Percentiles rank a stretch among this genome's conserved stretches.
Conservation (phyloP, 495 filamentous ascomycete genomes). For the Pseudomonodictys pantanalensis region DNA sequence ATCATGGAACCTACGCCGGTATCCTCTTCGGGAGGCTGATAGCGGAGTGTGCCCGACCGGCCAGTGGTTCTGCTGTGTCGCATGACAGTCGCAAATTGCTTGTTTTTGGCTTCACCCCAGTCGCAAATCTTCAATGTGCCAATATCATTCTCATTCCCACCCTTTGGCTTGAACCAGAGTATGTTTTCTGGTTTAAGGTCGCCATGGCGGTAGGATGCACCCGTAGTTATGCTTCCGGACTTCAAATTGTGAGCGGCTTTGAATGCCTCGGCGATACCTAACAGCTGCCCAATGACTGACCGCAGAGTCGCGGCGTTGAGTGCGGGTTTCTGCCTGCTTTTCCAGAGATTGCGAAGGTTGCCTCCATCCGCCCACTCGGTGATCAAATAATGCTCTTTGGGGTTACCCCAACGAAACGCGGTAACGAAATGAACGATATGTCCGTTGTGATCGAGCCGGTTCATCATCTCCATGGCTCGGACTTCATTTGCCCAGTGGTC, state of each 20-base stretch:
- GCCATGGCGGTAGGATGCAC: not conserved
- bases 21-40: not conserved
- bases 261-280: not conserved
- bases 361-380: not conserved
- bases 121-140: not conserved
- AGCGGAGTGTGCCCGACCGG: not conserved
- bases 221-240: too few species aligned
- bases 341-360: not conserved
- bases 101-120: not conserved
- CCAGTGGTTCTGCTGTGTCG: not conserved
- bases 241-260: not conserved
- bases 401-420: not conserved
- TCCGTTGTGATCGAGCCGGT: not conserved
- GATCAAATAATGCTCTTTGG: not conserved
- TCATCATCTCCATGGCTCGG: not conserved
- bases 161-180: not conserved
- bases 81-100: not conserved
- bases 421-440: not conserved
- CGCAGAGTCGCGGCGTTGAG: not conserved
- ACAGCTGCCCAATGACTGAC: not conserved
- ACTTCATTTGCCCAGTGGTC: not conserved
- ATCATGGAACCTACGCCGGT: not conserved
- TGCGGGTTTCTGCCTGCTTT: not conserved
- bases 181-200: conserved; percentile 11
- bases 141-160: not conserved